Evolutionary conservation across 257 asterid genomes (phyloP).

Genomic region (Leptodermis oblonga): DNA sequence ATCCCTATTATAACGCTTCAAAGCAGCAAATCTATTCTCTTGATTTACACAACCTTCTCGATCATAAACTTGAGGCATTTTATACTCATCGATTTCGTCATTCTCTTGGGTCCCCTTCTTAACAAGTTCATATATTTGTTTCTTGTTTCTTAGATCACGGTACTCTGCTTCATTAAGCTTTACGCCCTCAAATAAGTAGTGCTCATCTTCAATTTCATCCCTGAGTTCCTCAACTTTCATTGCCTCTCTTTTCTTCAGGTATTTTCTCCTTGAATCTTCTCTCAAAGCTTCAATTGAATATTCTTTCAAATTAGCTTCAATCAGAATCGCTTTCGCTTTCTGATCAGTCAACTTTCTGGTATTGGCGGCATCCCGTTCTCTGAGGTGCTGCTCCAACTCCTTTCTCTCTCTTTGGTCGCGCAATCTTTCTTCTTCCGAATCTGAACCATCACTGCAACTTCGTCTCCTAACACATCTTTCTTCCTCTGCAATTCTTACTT

Average conservation of each 20-base stretch:
- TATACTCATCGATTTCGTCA: background rate
- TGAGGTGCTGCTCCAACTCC: background rate
- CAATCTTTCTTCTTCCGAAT: background rate
- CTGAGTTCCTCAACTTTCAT: background rate
- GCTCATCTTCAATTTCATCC: background rate
- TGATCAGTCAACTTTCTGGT: background rate
- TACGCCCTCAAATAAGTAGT: background rate
- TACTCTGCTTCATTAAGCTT: background rate
- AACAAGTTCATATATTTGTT: background rate
- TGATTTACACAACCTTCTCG: background rate
- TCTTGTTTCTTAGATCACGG: background rate
- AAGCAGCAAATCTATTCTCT: background rate
- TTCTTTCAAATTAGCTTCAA: background rate
- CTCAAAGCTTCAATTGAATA: background rate
- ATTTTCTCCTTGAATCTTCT: background rate
- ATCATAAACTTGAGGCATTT: background rate
- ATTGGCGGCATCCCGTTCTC: background rate
- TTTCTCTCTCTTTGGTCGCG: background rate
- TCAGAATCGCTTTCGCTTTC: background rate
- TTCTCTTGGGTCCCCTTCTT: background rate
- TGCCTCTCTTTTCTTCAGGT: background rate
- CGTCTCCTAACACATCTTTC: background rate
- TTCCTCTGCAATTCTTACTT: too few species aligned
- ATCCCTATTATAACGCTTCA: background rate
- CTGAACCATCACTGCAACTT: background rate